A percentile compares a stretch with the other conserved stretches of the same genome.
These are phyloP conservation scores for Chalciporus pseudorubinellus DNA, from an alignment of 768 basidiomycete species.

Conservation along the genomic window DNA sequence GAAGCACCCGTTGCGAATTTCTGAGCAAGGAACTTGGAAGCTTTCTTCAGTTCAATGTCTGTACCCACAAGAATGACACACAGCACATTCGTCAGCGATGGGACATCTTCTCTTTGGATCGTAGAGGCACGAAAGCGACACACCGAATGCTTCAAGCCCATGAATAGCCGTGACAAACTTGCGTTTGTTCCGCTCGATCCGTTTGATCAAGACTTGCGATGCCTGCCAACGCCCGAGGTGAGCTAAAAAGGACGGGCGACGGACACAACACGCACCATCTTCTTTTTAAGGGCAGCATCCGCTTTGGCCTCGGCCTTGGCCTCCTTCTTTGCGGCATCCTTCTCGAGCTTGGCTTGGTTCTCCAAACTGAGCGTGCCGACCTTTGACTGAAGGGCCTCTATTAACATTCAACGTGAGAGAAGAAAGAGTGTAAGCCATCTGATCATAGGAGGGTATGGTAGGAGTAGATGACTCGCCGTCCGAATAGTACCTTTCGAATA, in stretches of 20 bases:
- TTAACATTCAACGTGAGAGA: slow-evolving; percentile 8
- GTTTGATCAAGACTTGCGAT: slow-evolving; percentile 79
- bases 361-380: slow-evolving; percentile 76
- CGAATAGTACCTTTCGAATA: slow-evolving; percentile 83
- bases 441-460: background rate
- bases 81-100: background rate
- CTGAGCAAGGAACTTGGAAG: slow-evolving; percentile 88
- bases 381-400: slow-evolving; percentile 79
- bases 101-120: background rate
- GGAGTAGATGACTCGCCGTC: slow-evolving; percentile 54
- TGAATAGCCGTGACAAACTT: slow-evolving; percentile 90
- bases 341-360: slow-evolving; percentile 78
- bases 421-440: background rate
- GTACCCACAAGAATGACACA: background rate
- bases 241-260: too few relatives aligned
- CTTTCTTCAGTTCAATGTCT: slow-evolving; percentile 92
- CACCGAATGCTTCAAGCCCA: slow-evolving; percentile 86
- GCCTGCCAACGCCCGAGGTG: slow-evolving; percentile 1
- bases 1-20: slow-evolving; percentile 95
- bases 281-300: slow-evolving; percentile 86
- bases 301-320: slow-evolving; percentile 78
- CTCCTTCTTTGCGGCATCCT: slow-evolving; percentile 71
- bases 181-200: slow-evolving; percentile 92
- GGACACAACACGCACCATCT: slow-evolving; percentile 44
- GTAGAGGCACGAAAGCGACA: too few relatives aligned